A percentile compares a stretch with the other conserved stretches of the same genome.
Conservation (phyloP, 2,329 filamentous ascomycete genomes). For the Epichloe festucae region DNA sequence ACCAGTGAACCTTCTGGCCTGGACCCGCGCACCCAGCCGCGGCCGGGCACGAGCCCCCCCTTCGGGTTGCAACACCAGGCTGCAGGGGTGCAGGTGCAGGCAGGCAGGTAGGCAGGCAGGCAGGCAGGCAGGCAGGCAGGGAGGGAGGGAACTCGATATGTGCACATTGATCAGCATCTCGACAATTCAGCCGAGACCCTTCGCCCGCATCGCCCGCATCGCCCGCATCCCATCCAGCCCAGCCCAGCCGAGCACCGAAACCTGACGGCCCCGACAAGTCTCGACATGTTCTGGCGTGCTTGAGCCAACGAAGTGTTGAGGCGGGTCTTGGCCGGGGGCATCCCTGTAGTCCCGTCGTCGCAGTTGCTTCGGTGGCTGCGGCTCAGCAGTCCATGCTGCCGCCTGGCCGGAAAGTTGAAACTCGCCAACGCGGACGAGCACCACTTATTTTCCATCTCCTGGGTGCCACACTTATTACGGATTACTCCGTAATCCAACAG, state of each 20-base stretch:
- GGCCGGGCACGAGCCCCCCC: too few species aligned
- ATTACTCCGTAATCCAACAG: too few species aligned
- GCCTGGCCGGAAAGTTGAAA: constrained; percentile 1
- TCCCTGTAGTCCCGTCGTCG: neutral
- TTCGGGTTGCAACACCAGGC: neutral
- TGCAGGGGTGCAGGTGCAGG: neutral
- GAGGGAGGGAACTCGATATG: neutral
- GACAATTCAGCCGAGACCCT: too few species aligned
- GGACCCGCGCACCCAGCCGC: too few species aligned
- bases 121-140: neutral
- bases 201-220: too few species aligned
- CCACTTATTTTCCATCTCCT: neutral
- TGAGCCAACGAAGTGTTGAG: too few species aligned
- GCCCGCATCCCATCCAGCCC: neutral
- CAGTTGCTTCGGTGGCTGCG: neutral
- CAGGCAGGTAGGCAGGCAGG: neutral
- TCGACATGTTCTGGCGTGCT: too few species aligned
- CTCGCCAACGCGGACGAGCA: constrained; percentile 3
- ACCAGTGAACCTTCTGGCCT: neutral
- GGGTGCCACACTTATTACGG: neutral
- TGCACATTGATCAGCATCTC: neutral
- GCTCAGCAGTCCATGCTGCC: neutral
- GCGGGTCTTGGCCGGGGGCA: neutral
- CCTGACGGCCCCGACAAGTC: too few species aligned
- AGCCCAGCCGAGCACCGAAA: neutral